Percentiles rank a stretch among this genome's conserved stretches.
These are phyloP conservation scores for maize (Zea mays) DNA, from an alignment of 176 grass and related monocot genomes.

Conservation along the genomic window DNA sequence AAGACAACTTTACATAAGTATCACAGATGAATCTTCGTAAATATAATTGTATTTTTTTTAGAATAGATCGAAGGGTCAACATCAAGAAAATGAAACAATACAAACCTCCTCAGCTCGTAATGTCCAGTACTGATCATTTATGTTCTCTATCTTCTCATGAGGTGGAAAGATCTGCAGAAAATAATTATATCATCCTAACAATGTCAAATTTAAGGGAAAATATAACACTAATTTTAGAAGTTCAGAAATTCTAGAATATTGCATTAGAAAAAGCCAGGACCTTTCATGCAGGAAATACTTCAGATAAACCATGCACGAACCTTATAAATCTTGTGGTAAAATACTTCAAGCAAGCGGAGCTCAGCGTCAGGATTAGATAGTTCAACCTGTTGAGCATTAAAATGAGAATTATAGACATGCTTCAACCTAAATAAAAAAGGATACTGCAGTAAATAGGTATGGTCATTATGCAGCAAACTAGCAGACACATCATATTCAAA, in stretches of 20 bases:
- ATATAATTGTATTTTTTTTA: neutral
- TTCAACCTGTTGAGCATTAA: slow-evolving; percentile 70
- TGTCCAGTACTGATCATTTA: slow-evolving; percentile 93
- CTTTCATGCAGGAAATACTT: slow-evolving; percentile 3
- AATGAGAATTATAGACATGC: slow-evolving; percentile 22
- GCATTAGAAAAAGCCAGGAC: neutral
- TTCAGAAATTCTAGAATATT: slow-evolving; percentile 9
- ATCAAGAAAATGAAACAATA: slow-evolving; percentile 20
- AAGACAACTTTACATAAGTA: neutral
- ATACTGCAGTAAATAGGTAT: neutral
- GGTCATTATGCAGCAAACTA: neutral
- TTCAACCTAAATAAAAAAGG: neutral
- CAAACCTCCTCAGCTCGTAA: slow-evolving; percentile 76
- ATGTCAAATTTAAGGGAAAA: slow-evolving; percentile 24
- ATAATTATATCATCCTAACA: neutral
- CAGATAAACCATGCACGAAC: slow-evolving; percentile 40
- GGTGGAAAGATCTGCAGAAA: slow-evolving; percentile 64
- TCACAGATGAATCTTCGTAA: neutral
- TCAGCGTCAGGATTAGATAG: slow-evolving; percentile 84
- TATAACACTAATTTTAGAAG: neutral
- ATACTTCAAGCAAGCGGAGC: slow-evolving; percentile 93
- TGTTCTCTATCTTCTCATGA: slow-evolving; percentile 82
- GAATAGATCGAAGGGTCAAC: neutral
- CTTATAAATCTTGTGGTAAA: slow-evolving; percentile 99
- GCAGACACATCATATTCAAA: slow-evolving; percentile 11